These are phyloP conservation scores for Strombidium stylifer DNA, from an alignment of 73 alveolate species.

Conservation along the genomic window DNA sequence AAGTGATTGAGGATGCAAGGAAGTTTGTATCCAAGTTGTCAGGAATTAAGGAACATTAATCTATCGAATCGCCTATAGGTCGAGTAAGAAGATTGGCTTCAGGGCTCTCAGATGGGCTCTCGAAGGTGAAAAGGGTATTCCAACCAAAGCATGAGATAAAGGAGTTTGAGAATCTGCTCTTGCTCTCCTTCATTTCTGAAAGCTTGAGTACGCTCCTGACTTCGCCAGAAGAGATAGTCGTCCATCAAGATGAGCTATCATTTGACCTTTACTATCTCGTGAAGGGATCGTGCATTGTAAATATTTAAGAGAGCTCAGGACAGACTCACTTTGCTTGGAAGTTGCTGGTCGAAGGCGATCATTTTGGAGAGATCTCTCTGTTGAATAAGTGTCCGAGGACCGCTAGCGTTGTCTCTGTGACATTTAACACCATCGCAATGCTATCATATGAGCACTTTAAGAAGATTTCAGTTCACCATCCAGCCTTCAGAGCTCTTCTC, in stretches of 20 bases:
- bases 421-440: constrained; percentile 43
- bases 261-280: constrained; percentile 48
- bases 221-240: constrained; percentile 40
- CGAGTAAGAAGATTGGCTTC: not conserved
- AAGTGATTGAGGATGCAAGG: too few relatives aligned
- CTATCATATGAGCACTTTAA: constrained; percentile 14
- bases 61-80: constrained; percentile 1
- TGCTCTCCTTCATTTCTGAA: too few relatives aligned
- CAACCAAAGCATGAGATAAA: too few relatives aligned
- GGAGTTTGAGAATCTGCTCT: too few relatives aligned
- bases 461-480: constrained; percentile 27
- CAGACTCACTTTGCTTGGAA: not conserved
- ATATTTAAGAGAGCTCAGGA: constrained; percentile 5
- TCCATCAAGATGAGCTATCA: not conserved
- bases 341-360: constrained; percentile 28
- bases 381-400: constrained; percentile 55
- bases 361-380: constrained; percentile 54
- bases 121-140: too few relatives aligned
- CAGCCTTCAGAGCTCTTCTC: constrained; percentile 19
- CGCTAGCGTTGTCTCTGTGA: constrained; percentile 40
- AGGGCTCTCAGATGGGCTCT: too few relatives aligned
- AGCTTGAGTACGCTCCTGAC: constrained; percentile 6
- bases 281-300: constrained; percentile 45
- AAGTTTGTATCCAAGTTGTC: too few relatives aligned
- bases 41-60: too few relatives aligned